Evolutionary conservation across 2,329 filamentous ascomycete species (phyloP).

Genomic region (Coniella vitis): DNA sequence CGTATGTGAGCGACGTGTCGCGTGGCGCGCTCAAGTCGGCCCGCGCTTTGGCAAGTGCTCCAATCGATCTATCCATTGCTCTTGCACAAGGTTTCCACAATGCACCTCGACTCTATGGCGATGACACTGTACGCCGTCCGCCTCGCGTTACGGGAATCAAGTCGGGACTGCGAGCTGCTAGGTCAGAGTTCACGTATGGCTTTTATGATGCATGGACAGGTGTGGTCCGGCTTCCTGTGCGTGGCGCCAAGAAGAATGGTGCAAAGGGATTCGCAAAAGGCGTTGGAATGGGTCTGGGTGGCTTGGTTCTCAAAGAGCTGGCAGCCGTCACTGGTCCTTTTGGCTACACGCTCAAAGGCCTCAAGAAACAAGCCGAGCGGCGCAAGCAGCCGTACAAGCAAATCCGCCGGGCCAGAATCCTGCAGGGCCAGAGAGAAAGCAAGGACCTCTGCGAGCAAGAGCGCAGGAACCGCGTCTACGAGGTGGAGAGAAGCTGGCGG

Average conservation of each 20-base stretch:
- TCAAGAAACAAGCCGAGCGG: slow-evolving; percentile 53
- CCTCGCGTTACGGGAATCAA: slow-evolving; percentile 57
- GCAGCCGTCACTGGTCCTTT: slow-evolving; percentile 53
- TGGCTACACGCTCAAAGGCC: slow-evolving; percentile 57
- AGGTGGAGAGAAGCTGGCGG: slow-evolving; percentile 34
- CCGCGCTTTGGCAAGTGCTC: slow-evolving; percentile 46
- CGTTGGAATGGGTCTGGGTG: slow-evolving; percentile 55
- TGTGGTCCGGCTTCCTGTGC: slow-evolving; percentile 51
- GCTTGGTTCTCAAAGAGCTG: slow-evolving; percentile 58
- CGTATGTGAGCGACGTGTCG: slow-evolving; percentile 43
- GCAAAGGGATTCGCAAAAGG: slow-evolving; percentile 41
- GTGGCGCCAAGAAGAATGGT: slow-evolving; percentile 49
- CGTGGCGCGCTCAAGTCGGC: slow-evolving; percentile 45
- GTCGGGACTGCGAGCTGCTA: slow-evolving; percentile 55
- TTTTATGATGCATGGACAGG: slow-evolving; percentile 61
- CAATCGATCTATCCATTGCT: slow-evolving; percentile 54
- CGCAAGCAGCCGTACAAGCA: slow-evolving; percentile 44
- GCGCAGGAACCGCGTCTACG: slow-evolving; percentile 22
- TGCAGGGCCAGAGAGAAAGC: slow-evolving; percentile 47
- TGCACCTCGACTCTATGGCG: slow-evolving; percentile 62
- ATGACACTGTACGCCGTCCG: slow-evolving; percentile 59
- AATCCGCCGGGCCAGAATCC: slow-evolving; percentile 51
- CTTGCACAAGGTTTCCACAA: slow-evolving; percentile 66
- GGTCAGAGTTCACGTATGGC: slow-evolving; percentile 55
- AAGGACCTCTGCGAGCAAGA: slow-evolving; percentile 27